A percentile compares a stretch with the other conserved stretches of the same genome.
phyloP scores from a whole-genome alignment of 176 grass and related monocot species.

The Eragrostis curvula region DNA sequence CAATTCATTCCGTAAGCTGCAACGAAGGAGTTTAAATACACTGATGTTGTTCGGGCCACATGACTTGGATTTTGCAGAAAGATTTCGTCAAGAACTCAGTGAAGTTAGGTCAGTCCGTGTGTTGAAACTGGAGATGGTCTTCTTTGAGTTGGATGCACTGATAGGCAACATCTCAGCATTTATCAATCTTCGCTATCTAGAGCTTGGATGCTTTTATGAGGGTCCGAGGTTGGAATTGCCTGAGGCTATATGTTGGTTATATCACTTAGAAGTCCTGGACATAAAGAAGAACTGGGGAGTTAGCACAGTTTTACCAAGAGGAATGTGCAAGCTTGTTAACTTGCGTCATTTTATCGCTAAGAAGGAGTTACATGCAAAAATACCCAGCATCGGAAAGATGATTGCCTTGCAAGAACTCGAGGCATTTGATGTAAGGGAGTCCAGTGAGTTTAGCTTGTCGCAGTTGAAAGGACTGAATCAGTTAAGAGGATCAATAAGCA shows the following conservation, averaged over 20 bases:
- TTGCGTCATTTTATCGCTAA: conserved; percentile 11
- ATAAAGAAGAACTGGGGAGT: conserved; percentile 21
- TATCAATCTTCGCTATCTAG: conserved; percentile 44
- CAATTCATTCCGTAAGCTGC: too few species aligned
- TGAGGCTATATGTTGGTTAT: conserved; percentile 15
- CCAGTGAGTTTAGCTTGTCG: background rate
- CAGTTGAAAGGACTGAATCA: conserved; percentile 10
- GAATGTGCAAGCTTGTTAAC: conserved; percentile 24
- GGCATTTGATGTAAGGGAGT: background rate
- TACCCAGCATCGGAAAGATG: conserved; percentile 4
- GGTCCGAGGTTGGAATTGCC: background rate
- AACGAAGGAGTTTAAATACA: background rate
- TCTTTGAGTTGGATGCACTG: background rate
- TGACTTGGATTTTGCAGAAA: background rate
- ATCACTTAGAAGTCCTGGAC: conserved; percentile 29
- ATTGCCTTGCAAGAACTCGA: conserved; percentile 35
- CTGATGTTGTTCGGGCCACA: conserved; percentile 21
- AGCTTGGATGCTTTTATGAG: background rate
- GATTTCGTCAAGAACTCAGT: conserved; percentile 4
- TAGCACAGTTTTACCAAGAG: background rate
- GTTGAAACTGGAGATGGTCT: conserved; percentile 24
- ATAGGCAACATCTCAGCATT: conserved; percentile 10
- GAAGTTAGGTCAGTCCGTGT: conserved; percentile 14
- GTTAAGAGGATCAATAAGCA: conserved; percentile 1
- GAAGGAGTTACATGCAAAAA: background rate